These are phyloP conservation scores for Nakaseomyces kungkrabaensis DNA, from an alignment of 1,139 yeast genomes.

Conservation along the genomic window DNA sequence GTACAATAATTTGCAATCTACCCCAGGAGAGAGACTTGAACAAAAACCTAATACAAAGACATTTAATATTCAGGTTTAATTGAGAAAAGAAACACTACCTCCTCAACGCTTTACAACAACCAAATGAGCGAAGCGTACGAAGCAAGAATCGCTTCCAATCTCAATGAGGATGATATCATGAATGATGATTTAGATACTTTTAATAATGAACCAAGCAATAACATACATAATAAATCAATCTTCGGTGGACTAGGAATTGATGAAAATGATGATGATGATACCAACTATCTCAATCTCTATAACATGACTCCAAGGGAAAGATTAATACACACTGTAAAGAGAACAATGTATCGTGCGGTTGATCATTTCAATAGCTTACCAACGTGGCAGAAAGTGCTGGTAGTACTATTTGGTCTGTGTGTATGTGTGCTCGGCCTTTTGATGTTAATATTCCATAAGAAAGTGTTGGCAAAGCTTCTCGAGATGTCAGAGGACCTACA, in stretches of 20 bases:
- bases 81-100: too few relatives aligned
- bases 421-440: slow-evolving; percentile 26
- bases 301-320: slow-evolving; percentile 28
- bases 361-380: slow-evolving; percentile 16
- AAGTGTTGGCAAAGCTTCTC: slow-evolving; percentile 37
- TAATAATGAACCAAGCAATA: background rate
- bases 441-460: slow-evolving; percentile 40
- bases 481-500: slow-evolving; percentile 35
- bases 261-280: slow-evolving; percentile 10
- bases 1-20: too few relatives aligned
- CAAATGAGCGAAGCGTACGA: background rate
- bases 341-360: slow-evolving; percentile 8
- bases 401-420: slow-evolving; percentile 13
- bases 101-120: too few relatives aligned
- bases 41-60: too few relatives aligned
- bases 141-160: background rate
- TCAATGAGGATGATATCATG: background rate
- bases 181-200: background rate
- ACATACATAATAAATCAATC: background rate
- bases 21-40: too few relatives aligned
- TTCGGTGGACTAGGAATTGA: background rate
- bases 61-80: too few relatives aligned
- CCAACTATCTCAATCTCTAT: slow-evolving; percentile 27
- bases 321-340: slow-evolving; percentile 16
- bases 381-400: slow-evolving; percentile 17